Evolutionary conservation across 257 asterid species (phyloP).

Genomic region (Plantago major): DNA sequence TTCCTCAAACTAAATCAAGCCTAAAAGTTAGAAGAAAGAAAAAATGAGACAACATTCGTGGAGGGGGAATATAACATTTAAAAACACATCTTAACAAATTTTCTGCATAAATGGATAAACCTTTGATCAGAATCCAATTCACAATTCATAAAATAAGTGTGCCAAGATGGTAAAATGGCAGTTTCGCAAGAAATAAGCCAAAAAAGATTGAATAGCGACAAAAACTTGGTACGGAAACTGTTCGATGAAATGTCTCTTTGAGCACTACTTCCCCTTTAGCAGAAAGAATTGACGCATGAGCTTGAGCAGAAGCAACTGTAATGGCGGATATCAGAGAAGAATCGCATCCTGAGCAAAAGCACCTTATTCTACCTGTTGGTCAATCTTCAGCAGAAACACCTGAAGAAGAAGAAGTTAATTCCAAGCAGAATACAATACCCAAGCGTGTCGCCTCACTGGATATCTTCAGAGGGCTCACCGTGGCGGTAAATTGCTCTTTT

Average conservation of each 20-base stretch:
- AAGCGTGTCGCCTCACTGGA: constrained; percentile 74
- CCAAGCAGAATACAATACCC: constrained; percentile 21
- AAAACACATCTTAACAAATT: no score
- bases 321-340: constrained; percentile 49
- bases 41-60: no score
- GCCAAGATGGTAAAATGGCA: neutral
- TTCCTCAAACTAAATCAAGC: no score
- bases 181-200: neutral
- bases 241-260: neutral
- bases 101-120: no score
- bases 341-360: constrained; percentile 21
- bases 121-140: no score
- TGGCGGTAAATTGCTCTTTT: constrained; percentile 34
- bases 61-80: no score
- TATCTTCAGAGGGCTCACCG: constrained; percentile 75
- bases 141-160: no score
- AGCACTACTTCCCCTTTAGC: neutral
- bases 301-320: neutral
- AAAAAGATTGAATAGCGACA: neutral
- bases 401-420: neutral
- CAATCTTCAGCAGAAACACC: neutral
- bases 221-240: neutral
- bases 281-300: neutral
- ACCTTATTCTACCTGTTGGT: constrained; percentile 26
- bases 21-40: no score